These are phyloP conservation scores for Chaetoceros muelleri DNA, from an alignment of 108 stramenopile genomes.

Conservation along the genomic window DNA sequence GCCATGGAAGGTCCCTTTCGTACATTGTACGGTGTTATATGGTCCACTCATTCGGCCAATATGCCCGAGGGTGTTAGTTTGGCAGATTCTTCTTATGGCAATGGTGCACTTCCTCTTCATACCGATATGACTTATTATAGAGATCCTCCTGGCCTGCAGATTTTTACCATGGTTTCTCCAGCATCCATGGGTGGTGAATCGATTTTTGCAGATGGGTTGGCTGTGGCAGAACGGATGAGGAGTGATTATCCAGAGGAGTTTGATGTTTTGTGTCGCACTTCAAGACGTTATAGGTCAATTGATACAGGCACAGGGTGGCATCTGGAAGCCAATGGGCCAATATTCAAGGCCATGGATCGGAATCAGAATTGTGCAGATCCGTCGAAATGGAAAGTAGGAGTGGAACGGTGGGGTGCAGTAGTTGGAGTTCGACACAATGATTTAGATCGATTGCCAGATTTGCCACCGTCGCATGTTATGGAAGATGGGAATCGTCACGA, in stretches of 20 bases:
- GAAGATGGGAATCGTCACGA: background rate
- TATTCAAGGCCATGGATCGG: slow-evolving; percentile 30
- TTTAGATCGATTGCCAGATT: slow-evolving; percentile 69
- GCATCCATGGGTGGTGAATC: slow-evolving; percentile 41
- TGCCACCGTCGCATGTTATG: slow-evolving; percentile 34
- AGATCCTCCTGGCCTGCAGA: slow-evolving; percentile 76
- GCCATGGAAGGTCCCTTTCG: slow-evolving; percentile 66
- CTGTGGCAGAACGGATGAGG: slow-evolving; percentile 38
- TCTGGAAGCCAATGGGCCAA: slow-evolving; percentile 53
- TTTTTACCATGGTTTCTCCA: slow-evolving; percentile 76
- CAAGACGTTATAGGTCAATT: slow-evolving; percentile 50
- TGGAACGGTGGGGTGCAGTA: slow-evolving; percentile 28
- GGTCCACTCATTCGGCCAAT: slow-evolving; percentile 46
- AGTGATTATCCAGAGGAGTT: slow-evolving; percentile 42
- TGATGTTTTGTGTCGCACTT: slow-evolving; percentile 28
- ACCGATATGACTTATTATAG: slow-evolving; percentile 75
- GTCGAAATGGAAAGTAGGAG: background rate
- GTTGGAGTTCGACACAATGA: slow-evolving; percentile 72
- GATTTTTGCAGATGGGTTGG: slow-evolving; percentile 67
- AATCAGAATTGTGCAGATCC: background rate
- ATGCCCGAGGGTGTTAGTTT: slow-evolving; percentile 39
- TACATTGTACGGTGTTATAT: slow-evolving; percentile 68
- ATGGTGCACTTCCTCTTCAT: slow-evolving; percentile 63
- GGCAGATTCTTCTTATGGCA: slow-evolving; percentile 77
- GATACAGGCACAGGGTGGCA: slow-evolving; percentile 69